A percentile compares a stretch with the other conserved stretches of the same genome.
phyloP scores from a whole-genome alignment of 441 rosid genomes.

The Sinapis alba region DNA sequence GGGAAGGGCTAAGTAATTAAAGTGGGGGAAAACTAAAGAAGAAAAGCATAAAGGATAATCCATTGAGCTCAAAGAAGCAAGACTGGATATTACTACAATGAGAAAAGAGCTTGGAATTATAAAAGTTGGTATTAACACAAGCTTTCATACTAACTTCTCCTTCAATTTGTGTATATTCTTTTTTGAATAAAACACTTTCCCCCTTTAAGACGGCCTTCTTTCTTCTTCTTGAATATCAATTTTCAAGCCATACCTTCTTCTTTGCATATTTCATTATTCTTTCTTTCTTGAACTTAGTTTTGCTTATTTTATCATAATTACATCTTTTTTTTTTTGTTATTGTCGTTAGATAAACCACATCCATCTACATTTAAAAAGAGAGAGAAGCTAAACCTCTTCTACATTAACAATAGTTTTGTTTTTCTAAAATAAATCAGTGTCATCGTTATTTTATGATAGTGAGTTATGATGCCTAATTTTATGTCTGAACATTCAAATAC shows the following conservation, averaged over 20 bases:
- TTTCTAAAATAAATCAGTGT: background rate
- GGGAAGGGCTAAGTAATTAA: conserved; percentile 29
- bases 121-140: conserved; percentile 24
- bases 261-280: background rate
- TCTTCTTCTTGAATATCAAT: conserved; percentile 4
- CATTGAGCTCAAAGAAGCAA: conserved; percentile 36
- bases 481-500: conserved; percentile 1
- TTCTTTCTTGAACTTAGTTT: conserved; percentile 15
- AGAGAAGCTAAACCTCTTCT: background rate
- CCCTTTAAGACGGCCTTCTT: conserved; percentile 3
- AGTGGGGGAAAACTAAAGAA: background rate
- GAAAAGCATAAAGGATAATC: conserved; percentile 36
- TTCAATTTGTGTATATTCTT: background rate
- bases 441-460: background rate
- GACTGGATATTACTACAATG: conserved; percentile 20
- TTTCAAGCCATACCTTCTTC: conserved; percentile 16
- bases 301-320: background rate
- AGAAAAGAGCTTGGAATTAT: conserved; percentile 33
- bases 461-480: background rate
- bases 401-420: background rate
- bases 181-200: conserved; percentile 15
- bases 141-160: conserved; percentile 9
- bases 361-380: background rate
- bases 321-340: background rate
- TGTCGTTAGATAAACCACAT: background rate